phyloP scores from a whole-genome alignment of 2,329 filamentous ascomycete species.

The Sordariomycetes sp. region DNA sequence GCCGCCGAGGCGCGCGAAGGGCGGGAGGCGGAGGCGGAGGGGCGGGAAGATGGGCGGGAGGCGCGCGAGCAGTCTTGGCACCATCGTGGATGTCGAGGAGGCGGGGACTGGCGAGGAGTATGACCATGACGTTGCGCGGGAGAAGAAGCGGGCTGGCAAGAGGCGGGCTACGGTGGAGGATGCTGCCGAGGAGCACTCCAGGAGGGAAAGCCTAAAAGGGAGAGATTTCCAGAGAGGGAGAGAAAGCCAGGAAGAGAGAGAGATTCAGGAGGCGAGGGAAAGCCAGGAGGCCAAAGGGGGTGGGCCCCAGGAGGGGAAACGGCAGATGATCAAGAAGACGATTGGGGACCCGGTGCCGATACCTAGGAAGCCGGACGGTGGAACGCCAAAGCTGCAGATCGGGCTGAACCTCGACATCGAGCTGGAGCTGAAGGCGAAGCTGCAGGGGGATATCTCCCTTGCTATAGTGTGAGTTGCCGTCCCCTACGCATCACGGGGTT shows the following conservation, averaged over 20 bases:
- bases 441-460: slow-evolving; percentile 64
- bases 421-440: slow-evolving; percentile 67
- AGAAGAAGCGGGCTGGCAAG: background rate
- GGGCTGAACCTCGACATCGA: slow-evolving; percentile 70
- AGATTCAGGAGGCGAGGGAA: background rate
- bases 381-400: slow-evolving; percentile 37
- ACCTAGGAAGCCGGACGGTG: background rate
- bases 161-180: background rate
- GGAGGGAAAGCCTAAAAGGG: background rate
- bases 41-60: background rate
- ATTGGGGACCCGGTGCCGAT: background rate
- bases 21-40: background rate
- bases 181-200: background rate
- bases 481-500: background rate
- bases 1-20: background rate
- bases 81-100: background rate
- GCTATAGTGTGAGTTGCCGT: slow-evolving; percentile 43
- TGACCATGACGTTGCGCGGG: background rate
- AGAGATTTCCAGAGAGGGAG: background rate
- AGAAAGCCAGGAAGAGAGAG: background rate
- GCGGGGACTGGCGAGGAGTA: background rate
- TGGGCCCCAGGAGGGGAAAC: background rate
- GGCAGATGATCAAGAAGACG: background rate
- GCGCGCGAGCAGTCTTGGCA: background rate
- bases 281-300: no score